These are phyloP conservation scores for Spinacia oleracea DNA, from an alignment of 179 eudicot species.

Conservation along the genomic window DNA sequence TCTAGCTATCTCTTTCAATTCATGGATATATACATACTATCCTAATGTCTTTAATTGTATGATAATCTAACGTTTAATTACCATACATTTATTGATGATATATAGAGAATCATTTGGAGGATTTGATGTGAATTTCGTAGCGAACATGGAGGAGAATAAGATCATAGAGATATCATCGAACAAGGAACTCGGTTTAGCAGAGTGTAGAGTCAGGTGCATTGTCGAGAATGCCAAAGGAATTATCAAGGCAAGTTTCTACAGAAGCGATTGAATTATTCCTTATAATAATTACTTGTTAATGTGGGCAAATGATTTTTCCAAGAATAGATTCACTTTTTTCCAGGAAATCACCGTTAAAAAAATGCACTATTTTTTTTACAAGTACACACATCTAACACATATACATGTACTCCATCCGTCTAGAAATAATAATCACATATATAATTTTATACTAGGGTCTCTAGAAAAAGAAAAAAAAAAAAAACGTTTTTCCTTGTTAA, in stretches of 20 bases:
- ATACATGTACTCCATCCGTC: neutral
- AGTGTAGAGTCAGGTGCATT: constrained; percentile 83
- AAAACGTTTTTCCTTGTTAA: too few relatives aligned
- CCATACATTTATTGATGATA: neutral
- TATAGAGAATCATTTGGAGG: constrained; percentile 72
- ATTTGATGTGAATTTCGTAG: constrained; percentile 69
- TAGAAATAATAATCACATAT: too few relatives aligned
- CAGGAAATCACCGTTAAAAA: too few relatives aligned
- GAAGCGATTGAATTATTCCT: neutral
- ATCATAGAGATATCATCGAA: constrained; percentile 61
- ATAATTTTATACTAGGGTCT: too few relatives aligned
- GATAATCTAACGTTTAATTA: neutral
- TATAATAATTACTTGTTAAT: too few relatives aligned
- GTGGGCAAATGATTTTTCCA: too few relatives aligned
- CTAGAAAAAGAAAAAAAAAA: too few relatives aligned
- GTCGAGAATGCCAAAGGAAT: constrained; percentile 91
- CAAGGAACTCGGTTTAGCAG: constrained; percentile 66
- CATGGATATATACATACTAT: too few relatives aligned
- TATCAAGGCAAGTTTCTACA: constrained; percentile 50
- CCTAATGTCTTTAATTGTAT: neutral
- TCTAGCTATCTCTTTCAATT: too few relatives aligned
- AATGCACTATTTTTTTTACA: too few relatives aligned
- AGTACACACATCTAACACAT: neutral
- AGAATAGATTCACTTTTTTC: too few relatives aligned
- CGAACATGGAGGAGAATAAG: constrained; percentile 78